Conservation (phyloP, 345 rosid species). For the Lepidium didymum region DNA sequence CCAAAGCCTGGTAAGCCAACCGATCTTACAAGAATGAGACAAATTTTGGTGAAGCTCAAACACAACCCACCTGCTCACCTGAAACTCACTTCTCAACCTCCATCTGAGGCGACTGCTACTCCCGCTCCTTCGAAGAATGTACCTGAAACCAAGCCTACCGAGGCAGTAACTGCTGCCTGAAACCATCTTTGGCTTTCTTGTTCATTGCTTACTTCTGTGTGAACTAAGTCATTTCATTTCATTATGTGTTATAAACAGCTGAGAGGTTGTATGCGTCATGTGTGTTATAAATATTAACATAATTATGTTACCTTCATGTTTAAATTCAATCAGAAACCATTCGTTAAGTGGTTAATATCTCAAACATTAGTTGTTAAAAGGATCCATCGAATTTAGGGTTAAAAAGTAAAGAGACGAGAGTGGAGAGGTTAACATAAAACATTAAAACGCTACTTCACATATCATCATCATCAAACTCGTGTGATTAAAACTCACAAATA, state of each 20-base stretch:
- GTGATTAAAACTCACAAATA: constrained; percentile 21
- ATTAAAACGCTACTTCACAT: constrained; percentile 27
- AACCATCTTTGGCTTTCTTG: not conserved
- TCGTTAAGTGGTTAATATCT: not conserved
- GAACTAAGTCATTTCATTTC: constrained; percentile 2
- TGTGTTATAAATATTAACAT: constrained; percentile 13
- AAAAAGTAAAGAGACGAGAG: constrained; percentile 15
- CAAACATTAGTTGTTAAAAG: not conserved
- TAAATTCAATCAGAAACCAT: not conserved
- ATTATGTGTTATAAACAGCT: constrained; percentile 11
- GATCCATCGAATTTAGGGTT: not conserved
- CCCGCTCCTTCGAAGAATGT: constrained; percentile 24
- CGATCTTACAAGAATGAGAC: constrained; percentile 73
- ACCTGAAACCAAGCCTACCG: constrained; percentile 26
- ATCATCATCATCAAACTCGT: constrained; percentile 31
- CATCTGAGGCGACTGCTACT: constrained; percentile 10
- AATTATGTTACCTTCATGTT: constrained; percentile 1
- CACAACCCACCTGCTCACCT: constrained; percentile 64
- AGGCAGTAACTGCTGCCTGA: constrained; percentile 49
- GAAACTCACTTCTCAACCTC: constrained; percentile 41
- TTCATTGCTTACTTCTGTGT: not conserved
- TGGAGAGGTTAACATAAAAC: constrained; percentile 19
- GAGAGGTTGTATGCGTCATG: not conserved
- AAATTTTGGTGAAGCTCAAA: constrained; percentile 58
- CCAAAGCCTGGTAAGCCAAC: constrained; percentile 82